Evolutionary conservation across 225 moss, liverwort and hornwort species (phyloP).

Genomic region (Bryoerythrophyllum caledonicum): DNA sequence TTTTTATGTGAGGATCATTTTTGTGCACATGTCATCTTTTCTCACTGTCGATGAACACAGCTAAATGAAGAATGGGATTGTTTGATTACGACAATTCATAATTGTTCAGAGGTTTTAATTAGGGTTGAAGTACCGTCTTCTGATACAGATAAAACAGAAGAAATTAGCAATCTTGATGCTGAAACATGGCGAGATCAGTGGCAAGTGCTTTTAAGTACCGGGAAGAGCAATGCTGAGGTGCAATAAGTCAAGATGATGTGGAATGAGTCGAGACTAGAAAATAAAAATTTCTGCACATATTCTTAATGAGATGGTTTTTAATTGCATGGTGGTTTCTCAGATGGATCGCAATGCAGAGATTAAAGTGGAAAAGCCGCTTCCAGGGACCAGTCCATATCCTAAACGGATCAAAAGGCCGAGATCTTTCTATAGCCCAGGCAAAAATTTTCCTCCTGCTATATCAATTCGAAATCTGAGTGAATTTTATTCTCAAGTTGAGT

Average conservation of each 20-base stretch:
- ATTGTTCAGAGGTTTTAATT: not conserved
- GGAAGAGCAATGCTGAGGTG: slow-evolving; percentile 47
- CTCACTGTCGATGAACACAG: not conserved
- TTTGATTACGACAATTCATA: not conserved
- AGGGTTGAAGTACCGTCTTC: not conserved
- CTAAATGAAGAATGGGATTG: not conserved
- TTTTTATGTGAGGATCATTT: not conserved
- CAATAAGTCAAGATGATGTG: slow-evolving; percentile 24
- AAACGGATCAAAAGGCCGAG: slow-evolving; percentile 43
- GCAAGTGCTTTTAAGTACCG: slow-evolving; percentile 38
- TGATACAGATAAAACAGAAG: slow-evolving; percentile 44
- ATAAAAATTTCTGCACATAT: slow-evolving; percentile 19
- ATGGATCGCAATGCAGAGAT: slow-evolving; percentile 22
- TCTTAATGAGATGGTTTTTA: slow-evolving; percentile 21
- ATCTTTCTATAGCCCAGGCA: slow-evolving; percentile 45
- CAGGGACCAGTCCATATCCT: slow-evolving; percentile 30
- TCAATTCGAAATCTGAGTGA: not conserved
- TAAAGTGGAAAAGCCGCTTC: slow-evolving; percentile 28
- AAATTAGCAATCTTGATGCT: slow-evolving; percentile 45
- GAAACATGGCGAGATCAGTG: slow-evolving; percentile 52
- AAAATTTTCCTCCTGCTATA: not conserved
- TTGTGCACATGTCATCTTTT: not conserved
- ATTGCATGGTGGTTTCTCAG: slow-evolving; percentile 22
- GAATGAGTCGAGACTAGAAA: slow-evolving; percentile 6
- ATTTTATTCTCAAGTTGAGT: slow-evolving; percentile 5